phyloP scores from a whole-genome alignment of 305 asterid species.

The Fraxinus nigra region DNA sequence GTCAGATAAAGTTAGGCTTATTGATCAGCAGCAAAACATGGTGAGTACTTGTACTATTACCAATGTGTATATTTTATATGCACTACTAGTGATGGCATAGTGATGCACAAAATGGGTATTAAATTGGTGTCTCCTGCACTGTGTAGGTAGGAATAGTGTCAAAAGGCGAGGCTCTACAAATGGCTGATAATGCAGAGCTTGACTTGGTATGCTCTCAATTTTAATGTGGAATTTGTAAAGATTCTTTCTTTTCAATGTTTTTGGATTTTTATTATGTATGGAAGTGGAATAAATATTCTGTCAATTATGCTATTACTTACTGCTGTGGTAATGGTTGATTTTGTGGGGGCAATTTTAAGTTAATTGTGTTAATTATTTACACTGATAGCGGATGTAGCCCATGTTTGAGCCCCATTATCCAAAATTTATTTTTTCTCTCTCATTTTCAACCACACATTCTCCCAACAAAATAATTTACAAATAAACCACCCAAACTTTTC shows the following conservation, averaged over 20 bases:
- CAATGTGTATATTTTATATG: background rate
- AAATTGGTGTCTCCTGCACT: slow-evolving; percentile 22
- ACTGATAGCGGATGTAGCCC: background rate
- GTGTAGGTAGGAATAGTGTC: slow-evolving; percentile 79
- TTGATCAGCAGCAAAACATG: slow-evolving; percentile 86
- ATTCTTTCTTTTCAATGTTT: background rate
- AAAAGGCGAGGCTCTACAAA: slow-evolving; percentile 74
- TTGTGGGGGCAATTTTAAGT: background rate
- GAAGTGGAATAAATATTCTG: background rate
- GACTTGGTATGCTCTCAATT: slow-evolving; percentile 70
- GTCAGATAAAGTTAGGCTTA: slow-evolving; percentile 86
- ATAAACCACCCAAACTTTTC: too few species aligned
- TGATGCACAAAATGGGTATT: slow-evolving; percentile 16
- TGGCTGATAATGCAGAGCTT: slow-evolving; percentile 88
- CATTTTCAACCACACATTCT: background rate
- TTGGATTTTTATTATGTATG: background rate
- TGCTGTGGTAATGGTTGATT: background rate
- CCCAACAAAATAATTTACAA: too few species aligned
- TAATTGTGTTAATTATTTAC: background rate
- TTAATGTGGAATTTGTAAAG: background rate
- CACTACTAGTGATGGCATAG: background rate
- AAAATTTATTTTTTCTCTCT: background rate
- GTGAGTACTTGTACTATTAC: slow-evolving; percentile 40
- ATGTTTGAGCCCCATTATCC: background rate
- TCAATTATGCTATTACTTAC: background rate